Evolutionary conservation across 805 yeast genomes (phyloP).

Genomic region (Millerago galiae): DNA sequence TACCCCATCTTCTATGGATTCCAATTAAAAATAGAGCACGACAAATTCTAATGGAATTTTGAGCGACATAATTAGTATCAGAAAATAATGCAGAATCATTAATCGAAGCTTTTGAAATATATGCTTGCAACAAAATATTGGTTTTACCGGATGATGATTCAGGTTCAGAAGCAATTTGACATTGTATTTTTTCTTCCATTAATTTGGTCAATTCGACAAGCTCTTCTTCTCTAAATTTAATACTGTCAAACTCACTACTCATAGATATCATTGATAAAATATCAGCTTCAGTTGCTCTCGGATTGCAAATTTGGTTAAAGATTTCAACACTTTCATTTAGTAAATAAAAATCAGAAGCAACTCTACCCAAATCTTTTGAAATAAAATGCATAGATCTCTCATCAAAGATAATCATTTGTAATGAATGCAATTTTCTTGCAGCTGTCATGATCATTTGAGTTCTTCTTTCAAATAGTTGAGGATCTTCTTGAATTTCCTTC

Average conservation of each 20-base stretch:
- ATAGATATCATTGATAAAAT: constrained; percentile 80
- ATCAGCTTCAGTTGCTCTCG: constrained; percentile 88
- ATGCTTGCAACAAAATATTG: constrained; percentile 81
- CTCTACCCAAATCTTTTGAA: constrained; percentile 86
- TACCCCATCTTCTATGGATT: constrained; percentile 87
- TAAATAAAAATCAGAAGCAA: constrained; percentile 90
- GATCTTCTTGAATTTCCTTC: constrained; percentile 80
- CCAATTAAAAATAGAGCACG: constrained; percentile 87
- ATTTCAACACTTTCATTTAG: constrained; percentile 81
- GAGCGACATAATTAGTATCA: constrained; percentile 91
- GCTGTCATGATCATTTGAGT: constrained; percentile 72
- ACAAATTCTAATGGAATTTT: constrained; percentile 88
- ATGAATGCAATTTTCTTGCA: constrained; percentile 73
- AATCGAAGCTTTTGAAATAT: constrained; percentile 65
- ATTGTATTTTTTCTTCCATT: constrained; percentile 54
- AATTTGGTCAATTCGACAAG: constrained; percentile 60
- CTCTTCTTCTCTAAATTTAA: constrained; percentile 87
- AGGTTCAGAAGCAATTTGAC: constrained; percentile 74
- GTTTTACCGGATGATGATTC: constrained; percentile 83
- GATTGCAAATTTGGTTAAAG: constrained; percentile 78
- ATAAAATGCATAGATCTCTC: constrained; percentile 74
- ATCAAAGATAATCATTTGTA: constrained; percentile 93
- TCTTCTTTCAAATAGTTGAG: constrained; percentile 65
- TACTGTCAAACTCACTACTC: constrained; percentile 90
- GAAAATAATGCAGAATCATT: constrained; percentile 78